Percentiles rank a stretch among this genome's conserved stretches.
These are phyloP conservation scores for Wickerhamomyces silvicola DNA, from an alignment of 805 yeast species.

Conservation along the genomic window DNA sequence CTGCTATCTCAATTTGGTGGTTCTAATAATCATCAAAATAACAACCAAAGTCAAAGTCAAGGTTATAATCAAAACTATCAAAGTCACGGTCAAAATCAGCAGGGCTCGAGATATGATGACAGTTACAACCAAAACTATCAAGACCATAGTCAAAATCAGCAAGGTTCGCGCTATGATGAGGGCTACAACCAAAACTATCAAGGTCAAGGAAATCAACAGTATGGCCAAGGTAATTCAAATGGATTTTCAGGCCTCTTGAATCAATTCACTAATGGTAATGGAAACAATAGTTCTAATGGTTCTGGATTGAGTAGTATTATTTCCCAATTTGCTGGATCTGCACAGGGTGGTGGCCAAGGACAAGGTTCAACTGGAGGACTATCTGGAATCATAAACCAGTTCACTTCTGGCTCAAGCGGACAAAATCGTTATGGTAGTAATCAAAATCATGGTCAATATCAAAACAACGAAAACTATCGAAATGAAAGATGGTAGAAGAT, in stretches of 20 bases:
- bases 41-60: constrained; percentile 1
- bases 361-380: too few species aligned
- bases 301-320: neutral
- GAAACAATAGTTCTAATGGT: too few species aligned
- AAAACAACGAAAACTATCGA: too few species aligned
- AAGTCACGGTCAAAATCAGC: constrained; percentile 1
- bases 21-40: constrained; percentile 1
- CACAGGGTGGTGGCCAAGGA: constrained; percentile 5
- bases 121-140: neutral
- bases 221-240: neutral
- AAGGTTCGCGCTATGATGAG: constrained; percentile 2
- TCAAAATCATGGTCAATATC: constrained; percentile 2
- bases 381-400: too few species aligned
- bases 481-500: too few species aligned
- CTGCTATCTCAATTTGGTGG: constrained; percentile 10
- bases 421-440: too few species aligned
- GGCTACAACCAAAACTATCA: neutral
- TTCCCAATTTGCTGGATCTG: constrained; percentile 7
- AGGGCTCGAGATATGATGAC: constrained; percentile 2
- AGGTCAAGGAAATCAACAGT: constrained; percentile 1
- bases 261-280: too few species aligned
- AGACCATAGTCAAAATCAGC: constrained; percentile 1
- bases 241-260: neutral
- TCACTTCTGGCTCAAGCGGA: too few species aligned
- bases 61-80: neutral